A percentile compares a stretch with the other conserved stretches of the same genome.
Evolutionary conservation across 2,329 filamentous ascomycete genomes (phyloP).

Genomic region (Tolypocladium paradoxum): DNA sequence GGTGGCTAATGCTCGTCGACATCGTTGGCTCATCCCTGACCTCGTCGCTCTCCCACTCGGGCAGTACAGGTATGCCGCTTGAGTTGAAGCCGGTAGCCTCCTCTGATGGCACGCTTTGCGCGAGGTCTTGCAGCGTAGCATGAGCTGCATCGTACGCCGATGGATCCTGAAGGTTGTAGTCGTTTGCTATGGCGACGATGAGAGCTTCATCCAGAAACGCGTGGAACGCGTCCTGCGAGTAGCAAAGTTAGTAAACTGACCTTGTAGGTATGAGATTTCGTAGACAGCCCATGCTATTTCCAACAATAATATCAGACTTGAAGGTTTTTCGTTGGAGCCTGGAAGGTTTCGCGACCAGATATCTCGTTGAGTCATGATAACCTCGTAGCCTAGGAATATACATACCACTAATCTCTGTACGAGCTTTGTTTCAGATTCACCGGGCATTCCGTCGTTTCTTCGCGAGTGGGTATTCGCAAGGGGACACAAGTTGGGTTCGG

Average conservation of each 20-base stretch:
- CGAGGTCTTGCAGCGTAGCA: conserved; percentile 53
- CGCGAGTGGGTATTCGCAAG: background rate
- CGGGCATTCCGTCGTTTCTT: conserved; percentile 11
- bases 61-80: conserved; percentile 51
- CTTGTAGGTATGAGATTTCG: background rate
- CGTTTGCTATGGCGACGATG: conserved; percentile 63
- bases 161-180: conserved; percentile 53
- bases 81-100: conserved; percentile 71
- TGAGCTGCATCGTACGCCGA: conserved; percentile 43
- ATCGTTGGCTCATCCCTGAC: conserved; percentile 13
- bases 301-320: background rate
- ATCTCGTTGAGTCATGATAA: background rate
- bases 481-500: background rate
- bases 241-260: background rate
- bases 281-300: background rate
- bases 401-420: conserved; percentile 19
- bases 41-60: conserved; percentile 13
- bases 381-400: conserved; percentile 2
- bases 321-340: background rate
- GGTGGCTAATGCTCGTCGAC: conserved; percentile 16
- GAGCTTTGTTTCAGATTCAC: conserved; percentile 11
- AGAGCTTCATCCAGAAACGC: conserved; percentile 67
- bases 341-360: background rate
- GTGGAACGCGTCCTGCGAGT: conserved; percentile 54
- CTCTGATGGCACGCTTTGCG: conserved; percentile 51